Conservation (phyloP, 805 yeast species). For the Ogataea sp. region DNA sequence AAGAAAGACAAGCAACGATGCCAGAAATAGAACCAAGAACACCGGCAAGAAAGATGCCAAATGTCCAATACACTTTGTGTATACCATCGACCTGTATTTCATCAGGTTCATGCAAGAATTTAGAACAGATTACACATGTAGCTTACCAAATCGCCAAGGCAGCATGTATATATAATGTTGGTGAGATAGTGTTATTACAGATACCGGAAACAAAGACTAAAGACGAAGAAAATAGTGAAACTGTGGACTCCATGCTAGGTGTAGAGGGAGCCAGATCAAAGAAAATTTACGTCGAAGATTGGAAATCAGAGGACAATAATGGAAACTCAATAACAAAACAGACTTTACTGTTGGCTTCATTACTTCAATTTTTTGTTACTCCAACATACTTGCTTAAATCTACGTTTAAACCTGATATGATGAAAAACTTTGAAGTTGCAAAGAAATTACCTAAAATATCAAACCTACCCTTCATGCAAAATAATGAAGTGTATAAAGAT, state of each 20-base stretch:
- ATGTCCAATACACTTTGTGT: slow-evolving; percentile 49
- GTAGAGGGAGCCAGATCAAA: slow-evolving; percentile 8
- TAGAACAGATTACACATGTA: slow-evolving; percentile 65
- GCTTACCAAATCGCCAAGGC: slow-evolving; percentile 76
- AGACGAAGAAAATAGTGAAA: not conserved
- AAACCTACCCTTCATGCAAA: slow-evolving; percentile 66
- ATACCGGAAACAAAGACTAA: slow-evolving; percentile 29
- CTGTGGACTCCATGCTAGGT: slow-evolving; percentile 9
- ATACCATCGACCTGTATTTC: slow-evolving; percentile 64
- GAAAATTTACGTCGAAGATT: slow-evolving; percentile 8
- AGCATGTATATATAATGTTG: slow-evolving; percentile 59
- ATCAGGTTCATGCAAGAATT: slow-evolving; percentile 44
- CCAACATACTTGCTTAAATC: slow-evolving; percentile 72
- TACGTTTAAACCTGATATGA: slow-evolving; percentile 39
- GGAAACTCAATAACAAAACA: slow-evolving; percentile 9
- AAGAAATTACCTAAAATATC: slow-evolving; percentile 62
- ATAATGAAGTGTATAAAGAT: slow-evolving; percentile 26
- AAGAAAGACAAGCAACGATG: too few species aligned
- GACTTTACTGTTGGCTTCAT: slow-evolving; percentile 51
- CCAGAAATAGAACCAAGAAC: not conserved
- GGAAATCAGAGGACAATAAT: slow-evolving; percentile 3
- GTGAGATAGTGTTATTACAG: slow-evolving; percentile 68
- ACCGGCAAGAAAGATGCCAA: slow-evolving; percentile 5
- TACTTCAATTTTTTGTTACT: slow-evolving; percentile 75
- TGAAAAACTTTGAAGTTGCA: slow-evolving; percentile 52